Conservation (phyloP, 2,329 filamentous ascomycete genomes). For the Hypoxylon sp. region DNA sequence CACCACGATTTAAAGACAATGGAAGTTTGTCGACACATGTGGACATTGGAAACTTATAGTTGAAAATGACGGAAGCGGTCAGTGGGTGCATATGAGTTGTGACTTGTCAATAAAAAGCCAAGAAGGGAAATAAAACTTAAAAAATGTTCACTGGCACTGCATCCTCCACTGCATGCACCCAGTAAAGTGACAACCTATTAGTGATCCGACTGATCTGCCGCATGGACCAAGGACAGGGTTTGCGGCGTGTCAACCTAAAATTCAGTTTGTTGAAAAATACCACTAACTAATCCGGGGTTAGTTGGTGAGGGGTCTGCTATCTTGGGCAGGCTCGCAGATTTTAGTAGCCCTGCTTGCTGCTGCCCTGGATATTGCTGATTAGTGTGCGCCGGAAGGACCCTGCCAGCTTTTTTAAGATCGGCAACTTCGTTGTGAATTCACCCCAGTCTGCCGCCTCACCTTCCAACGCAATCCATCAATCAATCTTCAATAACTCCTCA, state of each 20-base stretch:
- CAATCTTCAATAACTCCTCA: constrained; percentile 20
- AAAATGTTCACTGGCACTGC: constrained; percentile 21
- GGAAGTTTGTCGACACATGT: background rate
- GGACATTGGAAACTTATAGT: constrained; percentile 8
- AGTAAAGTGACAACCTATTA: constrained; percentile 15
- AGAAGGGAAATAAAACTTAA: constrained; percentile 27
- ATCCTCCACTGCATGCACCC: constrained; percentile 24
- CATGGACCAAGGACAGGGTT: constrained; percentile 39
- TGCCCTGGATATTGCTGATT: constrained; percentile 18
- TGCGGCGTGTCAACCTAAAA: constrained; percentile 27
- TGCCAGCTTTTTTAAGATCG: constrained; percentile 29
- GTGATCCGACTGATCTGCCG: constrained; percentile 40
- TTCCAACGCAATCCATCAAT: constrained; percentile 19
- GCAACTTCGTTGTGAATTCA: constrained; percentile 32
- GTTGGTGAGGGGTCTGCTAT: constrained; percentile 21
- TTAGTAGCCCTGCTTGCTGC: constrained; percentile 29
- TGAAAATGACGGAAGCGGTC: constrained; percentile 32
- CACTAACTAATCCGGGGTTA: constrained; percentile 44
- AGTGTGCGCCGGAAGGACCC: constrained; percentile 30
- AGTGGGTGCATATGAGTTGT: constrained; percentile 21
- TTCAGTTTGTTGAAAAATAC: constrained; percentile 28
- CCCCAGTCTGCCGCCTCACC: constrained; percentile 22
- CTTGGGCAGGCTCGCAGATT: constrained; percentile 44
- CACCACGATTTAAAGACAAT: background rate
- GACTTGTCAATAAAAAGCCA: constrained; percentile 20